A percentile compares a stretch with the other conserved stretches of the same genome.
Evolutionary conservation across 495 filamentous ascomycete genomes (phyloP).

Genomic region (Neurospora sp.): DNA sequence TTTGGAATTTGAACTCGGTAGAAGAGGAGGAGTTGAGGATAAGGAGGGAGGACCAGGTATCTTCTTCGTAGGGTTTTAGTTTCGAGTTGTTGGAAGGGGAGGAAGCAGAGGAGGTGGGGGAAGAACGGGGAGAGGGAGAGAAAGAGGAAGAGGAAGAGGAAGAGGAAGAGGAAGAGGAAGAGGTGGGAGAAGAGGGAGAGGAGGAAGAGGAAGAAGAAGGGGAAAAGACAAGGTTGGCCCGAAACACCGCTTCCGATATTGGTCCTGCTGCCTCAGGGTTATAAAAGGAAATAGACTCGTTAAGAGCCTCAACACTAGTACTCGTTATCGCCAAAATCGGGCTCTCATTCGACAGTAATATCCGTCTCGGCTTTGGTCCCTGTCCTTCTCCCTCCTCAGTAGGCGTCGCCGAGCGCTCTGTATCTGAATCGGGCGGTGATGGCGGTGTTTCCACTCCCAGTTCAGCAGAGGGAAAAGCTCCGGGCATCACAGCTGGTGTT

Average conservation of each 20-base stretch:
- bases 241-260: conserved; percentile 58
- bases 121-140: background rate
- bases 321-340: conserved; percentile 78
- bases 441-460: conserved; percentile 16
- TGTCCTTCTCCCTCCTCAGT: fast-evolving
- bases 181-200: background rate
- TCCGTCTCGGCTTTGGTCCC: conserved; percentile 32
- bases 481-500: conserved; percentile 29
- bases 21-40: conserved; percentile 26
- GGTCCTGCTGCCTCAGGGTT: fast-evolving
- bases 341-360: conserved; percentile 82
- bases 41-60: conserved; percentile 41
- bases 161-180: background rate
- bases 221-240: conserved; percentile 60
- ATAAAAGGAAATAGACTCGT: conserved; percentile 45
- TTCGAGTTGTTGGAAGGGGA: conserved; percentile 8
- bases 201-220: background rate
- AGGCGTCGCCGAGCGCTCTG: conserved; percentile 13
- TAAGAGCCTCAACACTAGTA: conserved; percentile 68
- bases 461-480: conserved; percentile 36
- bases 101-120: conserved; percentile 8
- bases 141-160: background rate
- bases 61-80: conserved; percentile 37
- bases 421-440: conserved; percentile 39
- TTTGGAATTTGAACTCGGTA: conserved; percentile 49